Percentiles rank a stretch among this genome's conserved stretches.
Conservation (phyloP, 768 basidiomycete species). For the Trametes punicea region DNA sequence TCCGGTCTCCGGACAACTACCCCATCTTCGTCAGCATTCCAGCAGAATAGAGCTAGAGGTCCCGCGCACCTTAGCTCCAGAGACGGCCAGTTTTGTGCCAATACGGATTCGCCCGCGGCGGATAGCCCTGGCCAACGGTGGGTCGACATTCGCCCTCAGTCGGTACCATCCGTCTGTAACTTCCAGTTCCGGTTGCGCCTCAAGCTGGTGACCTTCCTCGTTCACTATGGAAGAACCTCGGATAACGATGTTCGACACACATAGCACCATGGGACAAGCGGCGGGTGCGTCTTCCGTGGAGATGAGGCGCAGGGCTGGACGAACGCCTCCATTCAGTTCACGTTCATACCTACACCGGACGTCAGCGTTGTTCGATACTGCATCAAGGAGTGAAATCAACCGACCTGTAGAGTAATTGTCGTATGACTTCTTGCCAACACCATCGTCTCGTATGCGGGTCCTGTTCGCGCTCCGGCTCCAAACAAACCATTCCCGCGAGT, state of each 20-base stretch:
- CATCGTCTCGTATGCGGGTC: constrained; percentile 54
- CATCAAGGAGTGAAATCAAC: constrained; percentile 12
- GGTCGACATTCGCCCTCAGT: constrained; percentile 73
- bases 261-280: constrained; percentile 78
- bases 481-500: constrained; percentile 74
- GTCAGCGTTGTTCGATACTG: constrained; percentile 32
- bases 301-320: constrained; percentile 79
- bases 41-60: not conserved
- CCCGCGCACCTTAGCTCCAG: constrained; percentile 69
- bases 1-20: constrained; percentile 65
- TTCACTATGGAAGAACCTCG: constrained; percentile 43
- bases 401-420: constrained; percentile 85
- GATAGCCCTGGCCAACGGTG: constrained; percentile 66
- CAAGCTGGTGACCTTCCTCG: constrained; percentile 37
- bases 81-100: constrained; percentile 81
- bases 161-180: constrained; percentile 98
- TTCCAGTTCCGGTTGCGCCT: constrained; percentile 64
- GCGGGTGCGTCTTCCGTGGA: constrained; percentile 81
- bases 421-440: constrained; percentile 79
- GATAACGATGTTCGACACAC: constrained; percentile 63
- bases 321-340: constrained; percentile 72
- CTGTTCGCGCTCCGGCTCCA: constrained; percentile 61
- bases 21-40: not conserved
- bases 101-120: constrained; percentile 60
- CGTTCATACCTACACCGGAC: constrained; percentile 75